A percentile compares a stretch with the other conserved stretches of the same genome.
Conservation (phyloP, 164 flowering plant genomes). For the Vitis rotundifolia region DNA sequence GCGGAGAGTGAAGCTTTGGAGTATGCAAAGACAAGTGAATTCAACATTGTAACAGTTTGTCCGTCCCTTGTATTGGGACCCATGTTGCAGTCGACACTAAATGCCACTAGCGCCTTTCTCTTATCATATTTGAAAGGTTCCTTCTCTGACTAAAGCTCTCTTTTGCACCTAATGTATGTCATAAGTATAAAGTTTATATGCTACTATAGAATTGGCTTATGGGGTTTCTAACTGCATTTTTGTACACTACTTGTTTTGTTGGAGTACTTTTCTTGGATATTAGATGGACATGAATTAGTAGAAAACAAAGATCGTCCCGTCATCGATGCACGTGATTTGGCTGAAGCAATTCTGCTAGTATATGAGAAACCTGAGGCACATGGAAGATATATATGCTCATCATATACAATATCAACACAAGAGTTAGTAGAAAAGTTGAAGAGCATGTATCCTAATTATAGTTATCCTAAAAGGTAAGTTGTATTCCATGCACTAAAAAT, state of each 20-base stretch:
- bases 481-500: not conserved
- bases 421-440: conserved; percentile 29
- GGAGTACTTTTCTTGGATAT: too few species aligned
- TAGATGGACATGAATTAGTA: conserved; percentile 21
- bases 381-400: conserved; percentile 33
- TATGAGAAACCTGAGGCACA: conserved; percentile 34
- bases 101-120: conserved; percentile 15
- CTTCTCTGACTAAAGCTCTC: not conserved
- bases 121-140: conserved; percentile 8
- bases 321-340: conserved; percentile 41
- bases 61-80: conserved; percentile 22
- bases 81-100: conserved; percentile 16
- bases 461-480: conserved; percentile 22
- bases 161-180: too few species aligned
- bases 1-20: conserved; percentile 20
- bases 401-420: not conserved
- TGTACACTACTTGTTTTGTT: too few species aligned
- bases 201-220: too few species aligned
- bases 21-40: conserved; percentile 7
- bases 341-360: conserved; percentile 27
- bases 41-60: conserved; percentile 15
- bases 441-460: conserved; percentile 30
- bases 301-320: conserved; percentile 16
- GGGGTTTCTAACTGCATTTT: too few species aligned
- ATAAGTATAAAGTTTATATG: too few species aligned